Evolutionary conservation across 2,329 filamentous ascomycete species (phyloP).

Genomic region (Pseudocercospora musae): DNA sequence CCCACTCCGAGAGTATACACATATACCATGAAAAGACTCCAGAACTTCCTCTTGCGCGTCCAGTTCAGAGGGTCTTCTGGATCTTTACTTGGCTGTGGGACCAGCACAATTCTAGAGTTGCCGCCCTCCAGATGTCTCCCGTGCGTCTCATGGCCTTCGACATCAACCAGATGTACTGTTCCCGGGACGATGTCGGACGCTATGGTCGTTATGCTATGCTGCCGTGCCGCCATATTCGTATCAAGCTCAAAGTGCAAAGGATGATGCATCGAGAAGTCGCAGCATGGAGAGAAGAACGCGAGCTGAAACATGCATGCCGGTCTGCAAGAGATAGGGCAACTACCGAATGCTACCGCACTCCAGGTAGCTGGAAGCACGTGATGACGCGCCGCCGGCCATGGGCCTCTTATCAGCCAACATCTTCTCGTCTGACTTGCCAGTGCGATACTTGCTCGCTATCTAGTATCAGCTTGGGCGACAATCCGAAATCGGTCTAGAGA

Average conservation of each 20-base stretch:
- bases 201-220: background rate
- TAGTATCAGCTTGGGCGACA: background rate
- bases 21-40: constrained; percentile 18
- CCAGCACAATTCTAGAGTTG: constrained; percentile 19
- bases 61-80: constrained; percentile 28
- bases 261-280: background rate
- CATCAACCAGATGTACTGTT: constrained; percentile 21
- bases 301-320: background rate
- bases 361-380: background rate
- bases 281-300: background rate
- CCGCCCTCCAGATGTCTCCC: constrained; percentile 5
- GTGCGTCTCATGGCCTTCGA: constrained; percentile 1
- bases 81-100: constrained; percentile 23
- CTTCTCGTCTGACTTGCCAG: background rate
- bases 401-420: background rate
- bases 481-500: background rate
- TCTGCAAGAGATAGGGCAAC: background rate
- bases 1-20: constrained; percentile 36
- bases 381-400: background rate
- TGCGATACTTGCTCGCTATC: background rate
- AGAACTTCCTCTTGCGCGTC: constrained; percentile 21
- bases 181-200: constrained; percentile 16
- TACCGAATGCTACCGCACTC: background rate
- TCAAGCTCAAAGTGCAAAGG: too few species aligned
- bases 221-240: background rate